Percentiles rank a stretch among this genome's conserved stretches.
Conservation (phyloP, 257 asterid species). For the Penstemon davidsonii region DNA sequence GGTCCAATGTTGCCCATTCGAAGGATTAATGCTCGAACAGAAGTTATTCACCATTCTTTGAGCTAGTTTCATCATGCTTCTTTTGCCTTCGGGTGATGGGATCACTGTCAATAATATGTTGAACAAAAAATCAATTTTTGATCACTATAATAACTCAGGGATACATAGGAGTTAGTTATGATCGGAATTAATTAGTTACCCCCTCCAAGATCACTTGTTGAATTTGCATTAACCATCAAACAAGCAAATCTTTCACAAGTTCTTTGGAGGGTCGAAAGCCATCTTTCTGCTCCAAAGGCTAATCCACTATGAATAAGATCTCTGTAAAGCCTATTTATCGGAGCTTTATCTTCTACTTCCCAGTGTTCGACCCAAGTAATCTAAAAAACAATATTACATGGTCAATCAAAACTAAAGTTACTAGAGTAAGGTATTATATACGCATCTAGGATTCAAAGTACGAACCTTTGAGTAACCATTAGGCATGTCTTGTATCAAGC, state of each 20-base stretch:
- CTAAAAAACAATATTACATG: slow-evolving; percentile 32
- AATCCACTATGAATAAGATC: slow-evolving; percentile 74
- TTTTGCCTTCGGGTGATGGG: slow-evolving; percentile 76
- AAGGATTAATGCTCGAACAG: slow-evolving; percentile 75
- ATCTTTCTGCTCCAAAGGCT: slow-evolving; percentile 91
- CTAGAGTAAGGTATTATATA: not conserved
- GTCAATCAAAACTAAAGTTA: not conserved
- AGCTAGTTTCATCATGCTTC: slow-evolving; percentile 92
- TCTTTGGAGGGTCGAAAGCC: slow-evolving; percentile 84
- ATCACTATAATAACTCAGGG: not conserved
- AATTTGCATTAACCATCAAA: slow-evolving; percentile 59
- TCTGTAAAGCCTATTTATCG: slow-evolving; percentile 61
- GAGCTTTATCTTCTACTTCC: slow-evolving; percentile 79
- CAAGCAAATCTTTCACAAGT: slow-evolving; percentile 84
- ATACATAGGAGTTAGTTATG: not conserved
- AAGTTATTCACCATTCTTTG: slow-evolving; percentile 87
- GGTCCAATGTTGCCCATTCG: slow-evolving; percentile 78
- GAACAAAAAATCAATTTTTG: too few relatives aligned
- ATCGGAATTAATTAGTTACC: slow-evolving; percentile 36
- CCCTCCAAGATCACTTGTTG: slow-evolving; percentile 76
- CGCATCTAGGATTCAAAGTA: not conserved
- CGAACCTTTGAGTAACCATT: slow-evolving; percentile 94
- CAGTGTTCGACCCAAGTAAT: slow-evolving; percentile 94
- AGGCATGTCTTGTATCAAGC: slow-evolving; percentile 94
- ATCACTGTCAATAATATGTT: slow-evolving; percentile 39